Evolutionary conservation across 2,329 filamentous ascomycete species (phyloP), one percentile per base, ranked within the genome.

Genomic region (Zasmidium angulare): DNA sequence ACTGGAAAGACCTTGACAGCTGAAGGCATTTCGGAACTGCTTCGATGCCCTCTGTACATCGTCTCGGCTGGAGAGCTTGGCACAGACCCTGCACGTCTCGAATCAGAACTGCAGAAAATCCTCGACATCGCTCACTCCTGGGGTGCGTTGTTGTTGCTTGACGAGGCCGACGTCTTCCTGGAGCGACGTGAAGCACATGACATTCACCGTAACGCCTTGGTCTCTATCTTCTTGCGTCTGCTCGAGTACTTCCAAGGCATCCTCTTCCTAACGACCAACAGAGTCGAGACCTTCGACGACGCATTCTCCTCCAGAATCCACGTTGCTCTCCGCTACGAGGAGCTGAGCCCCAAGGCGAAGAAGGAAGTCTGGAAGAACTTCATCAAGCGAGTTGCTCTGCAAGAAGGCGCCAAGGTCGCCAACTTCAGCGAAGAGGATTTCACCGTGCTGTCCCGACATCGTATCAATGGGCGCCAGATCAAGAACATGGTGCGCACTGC

Each of bases 181-280:
- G 90, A 96, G 78, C 89, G 90, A 74, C 86, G 91, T 1, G 89
- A 90, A 50, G 87, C 91, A 69, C 87, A 91, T 63, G 90, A 96
- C 68, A 88, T 96, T 54, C 88, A 92, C 71, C 87, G 91, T 59
- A 96, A 96, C 67, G 89, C 89, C 0, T 84, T 95, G 0, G 92
- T 96, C 54, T 90, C 87, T 72, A 91, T 96, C 68, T 96, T 96
- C 79, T 79, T 96, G 1, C 86, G 91, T 0, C 82, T 93, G 58
- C 81, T 96, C 0, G 93, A 97, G 75, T 96, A 96, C 74, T 96
- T 96, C 77, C 90, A 96, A 71, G 92, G 92, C 2, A 96, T 96
- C 55, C 75, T 96, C 3, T 96, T 96, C 78, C 76, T 96, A 23
- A 96, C 92, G 0, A 96, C 92, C 1, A 96, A 96, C 72, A 86